Conservation (phyloP, 2,329 filamentous ascomycete species). For the Aspergillus bombycis region DNA sequence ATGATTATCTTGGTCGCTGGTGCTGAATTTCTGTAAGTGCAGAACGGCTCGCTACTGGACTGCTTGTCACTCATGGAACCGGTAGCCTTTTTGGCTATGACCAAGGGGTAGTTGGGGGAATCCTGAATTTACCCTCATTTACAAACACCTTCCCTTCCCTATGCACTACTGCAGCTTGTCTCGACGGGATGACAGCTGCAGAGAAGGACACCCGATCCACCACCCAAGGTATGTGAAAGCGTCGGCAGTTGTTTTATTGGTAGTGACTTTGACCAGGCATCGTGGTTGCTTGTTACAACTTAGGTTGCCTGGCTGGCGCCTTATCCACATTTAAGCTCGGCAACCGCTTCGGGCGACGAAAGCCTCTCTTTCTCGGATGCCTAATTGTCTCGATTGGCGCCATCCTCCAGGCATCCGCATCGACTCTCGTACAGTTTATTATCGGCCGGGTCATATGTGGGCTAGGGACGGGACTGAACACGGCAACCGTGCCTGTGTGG, state of each 20-base stretch:
- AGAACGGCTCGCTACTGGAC: too few relatives aligned
- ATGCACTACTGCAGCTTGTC: too few relatives aligned
- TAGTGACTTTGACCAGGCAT: slow-evolving; percentile 32
- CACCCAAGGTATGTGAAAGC: too few relatives aligned
- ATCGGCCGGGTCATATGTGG: slow-evolving; percentile 56
- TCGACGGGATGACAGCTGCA: slow-evolving; percentile 16
- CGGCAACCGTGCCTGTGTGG: slow-evolving; percentile 56
- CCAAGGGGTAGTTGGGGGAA: slow-evolving; percentile 46
- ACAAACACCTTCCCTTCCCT: slow-evolving; percentile 39
- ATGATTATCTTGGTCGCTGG: too few relatives aligned
- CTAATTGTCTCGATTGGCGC: slow-evolving; percentile 55
- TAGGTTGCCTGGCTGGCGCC: slow-evolving; percentile 54
- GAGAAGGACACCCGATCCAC: too few relatives aligned
- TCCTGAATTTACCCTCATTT: slow-evolving; percentile 45
- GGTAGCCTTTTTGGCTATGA: slow-evolving; percentile 33
- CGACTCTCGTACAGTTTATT: slow-evolving; percentile 52
- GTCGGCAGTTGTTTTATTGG: too few relatives aligned
- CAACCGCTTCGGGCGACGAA: slow-evolving; percentile 54
- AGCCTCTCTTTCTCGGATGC: slow-evolving; percentile 53
- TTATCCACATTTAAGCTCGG: slow-evolving; percentile 53
- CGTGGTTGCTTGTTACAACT: slow-evolving; percentile 45
- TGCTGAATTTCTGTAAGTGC: too few relatives aligned
- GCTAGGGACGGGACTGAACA: slow-evolving; percentile 55
- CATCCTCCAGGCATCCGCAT: slow-evolving; percentile 53
- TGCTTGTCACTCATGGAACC: too few relatives aligned